Conservation (phyloP, 768 basidiomycete species). For the Pholiota conissans region DNA sequence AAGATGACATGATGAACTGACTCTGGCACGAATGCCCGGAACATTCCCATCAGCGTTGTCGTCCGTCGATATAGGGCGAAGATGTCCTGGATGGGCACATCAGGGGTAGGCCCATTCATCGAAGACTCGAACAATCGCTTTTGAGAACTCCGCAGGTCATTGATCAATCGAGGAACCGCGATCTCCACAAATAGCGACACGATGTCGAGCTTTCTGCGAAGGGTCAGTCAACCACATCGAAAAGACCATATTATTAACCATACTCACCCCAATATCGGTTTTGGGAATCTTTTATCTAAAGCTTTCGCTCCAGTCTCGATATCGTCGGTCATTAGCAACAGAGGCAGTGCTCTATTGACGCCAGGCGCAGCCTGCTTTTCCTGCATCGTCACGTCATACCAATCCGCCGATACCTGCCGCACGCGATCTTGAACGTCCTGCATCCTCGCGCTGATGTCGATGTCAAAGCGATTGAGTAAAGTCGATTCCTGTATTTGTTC, state of each 20-base stretch:
- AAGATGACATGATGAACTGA: constrained; percentile 36
- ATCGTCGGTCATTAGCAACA: constrained; percentile 85
- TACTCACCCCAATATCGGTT: constrained; percentile 77
- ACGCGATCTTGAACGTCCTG: constrained; percentile 68
- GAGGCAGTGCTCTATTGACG: constrained; percentile 78
- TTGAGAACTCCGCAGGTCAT: constrained; percentile 67
- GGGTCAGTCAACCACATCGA: neutral
- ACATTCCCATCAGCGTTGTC: constrained; percentile 77
- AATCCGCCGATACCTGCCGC: constrained; percentile 55
- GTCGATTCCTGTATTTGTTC: constrained; percentile 70
- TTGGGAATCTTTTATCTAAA: constrained; percentile 84
- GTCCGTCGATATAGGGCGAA: constrained; percentile 84
- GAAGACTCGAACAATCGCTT: constrained; percentile 80
- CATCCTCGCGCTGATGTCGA: constrained; percentile 69
- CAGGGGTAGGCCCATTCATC: constrained; percentile 84
- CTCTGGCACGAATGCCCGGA: constrained; percentile 77
- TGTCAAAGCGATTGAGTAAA: constrained; percentile 69
- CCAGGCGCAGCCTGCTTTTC: constrained; percentile 70
- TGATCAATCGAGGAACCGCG: constrained; percentile 62
- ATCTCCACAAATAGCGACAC: constrained; percentile 74
- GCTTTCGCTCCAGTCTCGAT: constrained; percentile 83
- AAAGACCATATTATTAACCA: neutral
- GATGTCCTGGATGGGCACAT: constrained; percentile 87
- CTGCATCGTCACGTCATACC: constrained; percentile 62
- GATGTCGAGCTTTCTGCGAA: constrained; percentile 64